Evolutionary conservation across 2,329 filamentous ascomycete species (phyloP).

Genomic region (Decorospora gaudefroyi): DNA sequence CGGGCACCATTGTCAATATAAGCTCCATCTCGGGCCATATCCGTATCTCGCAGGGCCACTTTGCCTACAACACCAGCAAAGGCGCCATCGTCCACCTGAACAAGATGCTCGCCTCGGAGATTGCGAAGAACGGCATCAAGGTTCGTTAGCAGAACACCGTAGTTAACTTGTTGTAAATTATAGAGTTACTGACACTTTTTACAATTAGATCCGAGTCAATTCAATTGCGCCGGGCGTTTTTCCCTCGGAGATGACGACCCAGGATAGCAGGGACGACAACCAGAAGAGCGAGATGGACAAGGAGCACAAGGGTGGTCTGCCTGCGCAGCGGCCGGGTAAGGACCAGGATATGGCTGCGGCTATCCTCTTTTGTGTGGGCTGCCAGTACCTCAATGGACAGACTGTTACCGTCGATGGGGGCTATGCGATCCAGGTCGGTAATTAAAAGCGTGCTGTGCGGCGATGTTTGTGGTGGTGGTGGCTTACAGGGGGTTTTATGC

Average conservation of each 20-base stretch:
- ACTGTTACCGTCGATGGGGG: slow-evolving; percentile 60
- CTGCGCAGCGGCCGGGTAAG: slow-evolving; percentile 58
- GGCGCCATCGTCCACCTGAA: slow-evolving; percentile 60
- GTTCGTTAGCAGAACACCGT: too few relatives aligned
- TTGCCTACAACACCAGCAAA: slow-evolving; percentile 57
- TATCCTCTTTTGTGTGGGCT: slow-evolving; percentile 58
- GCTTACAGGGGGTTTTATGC: too few relatives aligned
- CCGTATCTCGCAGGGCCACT: slow-evolving; percentile 54
- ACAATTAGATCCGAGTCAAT: slow-evolving; percentile 56
- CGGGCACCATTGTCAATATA: slow-evolving; percentile 54
- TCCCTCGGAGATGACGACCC: slow-evolving; percentile 62
- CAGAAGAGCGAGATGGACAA: slow-evolving; percentile 61
- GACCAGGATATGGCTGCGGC: slow-evolving; percentile 64
- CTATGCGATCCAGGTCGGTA: slow-evolving; percentile 49
- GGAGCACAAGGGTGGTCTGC: slow-evolving; percentile 57
- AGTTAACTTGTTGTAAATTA: too few relatives aligned
- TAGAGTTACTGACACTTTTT: not conserved
- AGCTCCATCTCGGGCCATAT: slow-evolving; percentile 53
- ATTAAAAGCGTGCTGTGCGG: slow-evolving; percentile 28
- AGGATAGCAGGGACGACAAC: slow-evolving; percentile 54
- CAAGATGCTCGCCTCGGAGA: slow-evolving; percentile 59
- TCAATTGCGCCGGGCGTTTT: slow-evolving; percentile 63
- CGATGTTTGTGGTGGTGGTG: too few relatives aligned
- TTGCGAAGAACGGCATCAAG: slow-evolving; percentile 58
- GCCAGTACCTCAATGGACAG: slow-evolving; percentile 57